Evolutionary conservation across 2,329 filamentous ascomycete species (phyloP), one percentile per base, ranked within the genome.

Genomic region (Allantophomopsis lycopodina): DNA sequence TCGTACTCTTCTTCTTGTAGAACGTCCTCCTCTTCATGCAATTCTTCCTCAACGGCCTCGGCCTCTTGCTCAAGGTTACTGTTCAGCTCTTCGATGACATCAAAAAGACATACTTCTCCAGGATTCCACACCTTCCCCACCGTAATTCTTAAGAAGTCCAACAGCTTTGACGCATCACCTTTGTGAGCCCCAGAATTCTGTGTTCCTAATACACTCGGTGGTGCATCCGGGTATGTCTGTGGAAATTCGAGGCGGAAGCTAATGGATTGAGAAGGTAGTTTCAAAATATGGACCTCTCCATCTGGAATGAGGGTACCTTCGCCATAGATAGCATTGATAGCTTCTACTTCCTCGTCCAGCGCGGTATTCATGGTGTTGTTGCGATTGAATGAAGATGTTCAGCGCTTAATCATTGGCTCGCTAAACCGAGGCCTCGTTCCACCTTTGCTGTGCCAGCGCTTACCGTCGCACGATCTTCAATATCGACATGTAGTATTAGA

Each of bases 51-150:
- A 50, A 45, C 20, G 13, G 31, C 15, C n/a, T 36, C 37, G 13
- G 32, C 44, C 17, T 40, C 46, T 7, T 45, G 51, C 14, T 42
- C 44, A 12, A 38, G 36, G 7, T 30, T n/a, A 30, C 34, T 64
- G 41, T 63, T 68, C 47, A 82, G 63, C 52, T 83, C 80, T 52
- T 94, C 88, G 31, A 95, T 70, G n/a, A 93, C 71, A 55, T 95
- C 89, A 52, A 88, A 98, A 3, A 98, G 64, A 52, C 88, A 95
- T 16, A 94, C 86, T 39, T 76, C 71, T 0, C 86, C 87, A 0
- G 76, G 71, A 39, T 71, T 68, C 57, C 79, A 94, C 4, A 83
- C 70, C n/a, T 67, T 64, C 1, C 64, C 66, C 23, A 95, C 61
- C 0, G 80, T 77, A 30, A 76, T 66, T 21, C 77, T 67, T 42